A percentile compares a stretch with the other conserved stretches of the same genome.
Evolutionary conservation across 257 asterid species (phyloP).

Genomic region (Solanum habrochaites): DNA sequence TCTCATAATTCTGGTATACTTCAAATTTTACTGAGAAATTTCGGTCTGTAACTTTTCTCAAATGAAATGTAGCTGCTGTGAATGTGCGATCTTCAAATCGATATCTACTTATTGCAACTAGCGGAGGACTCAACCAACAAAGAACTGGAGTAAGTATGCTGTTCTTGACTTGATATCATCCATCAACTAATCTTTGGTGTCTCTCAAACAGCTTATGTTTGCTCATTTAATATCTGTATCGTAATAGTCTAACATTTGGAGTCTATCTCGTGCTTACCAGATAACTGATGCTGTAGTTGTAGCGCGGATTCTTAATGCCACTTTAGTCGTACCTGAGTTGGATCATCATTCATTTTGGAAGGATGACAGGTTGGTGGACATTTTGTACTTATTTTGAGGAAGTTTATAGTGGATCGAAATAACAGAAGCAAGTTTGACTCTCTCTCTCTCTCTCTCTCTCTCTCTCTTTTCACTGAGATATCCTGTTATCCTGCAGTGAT

Average conservation of each 20-base stretch:
- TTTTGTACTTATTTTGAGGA: neutral
- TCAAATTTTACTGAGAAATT: neutral
- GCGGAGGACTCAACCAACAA: slow-evolving; percentile 98
- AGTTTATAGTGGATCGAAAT: neutral
- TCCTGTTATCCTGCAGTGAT: slow-evolving; percentile 55
- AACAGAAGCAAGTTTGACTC: neutral
- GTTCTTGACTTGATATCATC: neutral
- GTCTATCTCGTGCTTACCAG: slow-evolving; percentile 30
- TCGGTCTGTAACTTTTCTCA: neutral
- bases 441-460: neutral
- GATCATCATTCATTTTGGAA: slow-evolving; percentile 96
- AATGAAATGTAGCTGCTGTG: slow-evolving; percentile 55
- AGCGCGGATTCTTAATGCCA: slow-evolving; percentile 89
- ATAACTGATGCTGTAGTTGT: slow-evolving; percentile 99
- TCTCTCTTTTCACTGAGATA: neutral
- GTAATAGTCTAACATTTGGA: slow-evolving; percentile 2
- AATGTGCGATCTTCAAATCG: slow-evolving; percentile 74
- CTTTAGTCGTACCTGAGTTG: slow-evolving; percentile 92
- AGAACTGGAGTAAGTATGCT: slow-evolving; percentile 80
- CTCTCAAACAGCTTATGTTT: neutral
- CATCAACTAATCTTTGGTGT: neutral
- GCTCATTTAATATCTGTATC: neutral
- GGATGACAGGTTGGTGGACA: slow-evolving; percentile 74
- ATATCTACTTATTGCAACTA: slow-evolving; percentile 89
- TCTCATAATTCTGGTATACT: neutral